Conservation (phyloP, 2,329 filamentous ascomycete species). For the Aspergillus unguis region DNA sequence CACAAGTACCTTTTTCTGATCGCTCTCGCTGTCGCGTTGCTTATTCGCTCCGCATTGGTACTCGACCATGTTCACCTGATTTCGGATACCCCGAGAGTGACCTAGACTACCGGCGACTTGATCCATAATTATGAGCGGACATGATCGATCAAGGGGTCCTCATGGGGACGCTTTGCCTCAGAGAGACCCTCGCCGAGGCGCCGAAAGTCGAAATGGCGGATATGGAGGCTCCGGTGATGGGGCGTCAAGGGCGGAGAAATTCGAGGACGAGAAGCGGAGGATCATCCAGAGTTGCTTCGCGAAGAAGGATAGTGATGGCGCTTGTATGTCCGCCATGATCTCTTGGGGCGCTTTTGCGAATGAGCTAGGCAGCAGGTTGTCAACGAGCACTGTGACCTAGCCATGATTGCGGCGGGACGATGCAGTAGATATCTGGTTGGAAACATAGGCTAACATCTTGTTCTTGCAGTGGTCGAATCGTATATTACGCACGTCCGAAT, state of each 20-base stretch:
- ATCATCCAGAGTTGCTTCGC: constrained; percentile 93
- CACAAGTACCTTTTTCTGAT: constrained; percentile 7
- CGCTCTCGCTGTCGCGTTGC: constrained; percentile 5
- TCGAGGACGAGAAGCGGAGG: constrained; percentile 93
- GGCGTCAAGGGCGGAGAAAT: constrained; percentile 67
- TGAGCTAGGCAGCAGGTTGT: no score
- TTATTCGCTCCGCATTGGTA: constrained; percentile 15
- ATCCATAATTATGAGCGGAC: constrained; percentile 35
- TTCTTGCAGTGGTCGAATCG: constrained; percentile 69
- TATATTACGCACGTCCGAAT: constrained; percentile 98
- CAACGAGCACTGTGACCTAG: background rate
- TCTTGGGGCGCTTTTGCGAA: background rate
- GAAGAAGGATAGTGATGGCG: constrained; percentile 83
- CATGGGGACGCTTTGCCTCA: constrained; percentile 28
- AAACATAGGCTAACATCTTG: constrained; percentile 19
- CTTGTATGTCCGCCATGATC: constrained; percentile 58
- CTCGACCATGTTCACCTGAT: constrained; percentile 35
- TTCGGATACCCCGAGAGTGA: constrained; percentile 25
- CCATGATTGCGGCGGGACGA: background rate
- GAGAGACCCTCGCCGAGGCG: constrained; percentile 31
- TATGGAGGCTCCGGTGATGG: constrained; percentile 26
- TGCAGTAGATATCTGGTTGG: background rate
- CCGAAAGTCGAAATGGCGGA: constrained; percentile 34
- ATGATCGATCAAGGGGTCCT: constrained; percentile 35
- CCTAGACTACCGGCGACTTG: constrained; percentile 18